phyloP scores from a whole-genome alignment of 371 early-diverging fungal species.

The Saksenaea oblongispora region DNA sequence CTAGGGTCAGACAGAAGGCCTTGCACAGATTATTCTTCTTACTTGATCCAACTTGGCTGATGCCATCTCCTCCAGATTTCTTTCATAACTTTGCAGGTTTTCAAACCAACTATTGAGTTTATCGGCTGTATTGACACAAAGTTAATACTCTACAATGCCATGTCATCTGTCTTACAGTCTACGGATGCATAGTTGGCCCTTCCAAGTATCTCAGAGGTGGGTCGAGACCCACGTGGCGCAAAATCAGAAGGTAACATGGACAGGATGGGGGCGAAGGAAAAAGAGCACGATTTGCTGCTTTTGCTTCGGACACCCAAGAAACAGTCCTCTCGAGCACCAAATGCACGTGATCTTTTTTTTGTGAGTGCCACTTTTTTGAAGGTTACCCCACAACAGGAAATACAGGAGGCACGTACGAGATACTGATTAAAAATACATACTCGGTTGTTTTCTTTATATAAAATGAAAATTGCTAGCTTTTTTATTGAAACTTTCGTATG shows the following conservation, averaged over 20 bases:
- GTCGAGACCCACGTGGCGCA: conserved; percentile 19
- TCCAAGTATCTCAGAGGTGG: conserved; percentile 24
- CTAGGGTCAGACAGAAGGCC: not conserved
- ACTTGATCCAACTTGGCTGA: conserved; percentile 80
- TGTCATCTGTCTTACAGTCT: conserved; percentile 21
- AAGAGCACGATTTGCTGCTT: not conserved
- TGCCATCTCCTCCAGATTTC: conserved; percentile 93
- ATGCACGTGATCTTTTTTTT: too few species aligned
- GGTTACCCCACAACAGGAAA: too few species aligned
- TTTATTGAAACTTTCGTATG: too few species aligned
- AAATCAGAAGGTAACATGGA: conserved; percentile 24
- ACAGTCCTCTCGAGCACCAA: not conserved
- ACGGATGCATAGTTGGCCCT: conserved; percentile 19
- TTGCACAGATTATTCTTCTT: conserved; percentile 16
- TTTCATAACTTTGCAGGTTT: conserved; percentile 88
- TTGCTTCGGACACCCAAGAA: not conserved
- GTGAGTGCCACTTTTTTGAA: too few species aligned
- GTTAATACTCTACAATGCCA: not conserved
- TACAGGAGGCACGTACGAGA: too few species aligned
- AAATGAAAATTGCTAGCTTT: too few species aligned
- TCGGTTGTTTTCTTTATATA: too few species aligned
- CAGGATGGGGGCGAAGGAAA: not conserved
- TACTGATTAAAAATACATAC: too few species aligned
- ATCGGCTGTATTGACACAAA: conserved; percentile 41
- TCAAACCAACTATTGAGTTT: conserved; percentile 88